Percentiles rank a stretch among this genome's conserved stretches.
Conservation (phyloP, 2,329 filamentous ascomycete species). For the Hymenoscyphus salicellus region DNA sequence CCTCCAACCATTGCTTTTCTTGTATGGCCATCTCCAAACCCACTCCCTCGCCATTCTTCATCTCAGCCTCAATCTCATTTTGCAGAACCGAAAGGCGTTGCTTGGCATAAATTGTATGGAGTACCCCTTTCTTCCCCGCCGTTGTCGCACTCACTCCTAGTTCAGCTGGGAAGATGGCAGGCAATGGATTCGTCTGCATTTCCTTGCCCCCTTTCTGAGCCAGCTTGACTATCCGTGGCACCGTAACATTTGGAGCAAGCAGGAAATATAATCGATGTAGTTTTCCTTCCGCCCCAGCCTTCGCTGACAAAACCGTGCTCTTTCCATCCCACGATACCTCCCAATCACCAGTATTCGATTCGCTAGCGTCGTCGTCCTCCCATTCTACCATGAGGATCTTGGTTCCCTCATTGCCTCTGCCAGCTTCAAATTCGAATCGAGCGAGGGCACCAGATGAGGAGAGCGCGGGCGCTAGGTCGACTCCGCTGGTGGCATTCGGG, state of each 20-base stretch:
- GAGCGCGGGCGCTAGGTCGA: conserved; percentile 44
- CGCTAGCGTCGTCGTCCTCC: conserved; percentile 52
- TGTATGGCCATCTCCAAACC: conserved; percentile 79
- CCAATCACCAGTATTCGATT: conserved; percentile 55
- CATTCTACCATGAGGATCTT: conserved; percentile 94
- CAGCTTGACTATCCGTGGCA: conserved; percentile 72
- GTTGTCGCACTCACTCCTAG: conserved; percentile 64
- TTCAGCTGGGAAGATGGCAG: conserved; percentile 79
- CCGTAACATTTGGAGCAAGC: conserved; percentile 65
- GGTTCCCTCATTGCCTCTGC: conserved; percentile 75
- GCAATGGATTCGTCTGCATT: conserved; percentile 72
- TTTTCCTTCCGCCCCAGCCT: conserved; percentile 39
- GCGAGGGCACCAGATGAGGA: conserved; percentile 62
- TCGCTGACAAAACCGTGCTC: conserved; percentile 60
- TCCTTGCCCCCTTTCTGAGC: conserved; percentile 42
- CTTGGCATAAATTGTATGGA: conserved; percentile 86
- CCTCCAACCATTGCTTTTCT: conserved; percentile 81
- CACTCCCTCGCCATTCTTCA: conserved; percentile 76
- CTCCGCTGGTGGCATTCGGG: conserved; percentile 24
- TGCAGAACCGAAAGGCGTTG: conserved; percentile 72
- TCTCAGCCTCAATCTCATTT: conserved; percentile 72
- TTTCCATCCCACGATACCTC: conserved; percentile 83
- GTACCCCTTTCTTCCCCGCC: conserved; percentile 72
- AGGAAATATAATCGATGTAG: conserved; percentile 72
- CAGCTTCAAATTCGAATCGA: conserved; percentile 82